phyloP scores from a whole-genome alignment of 2,329 filamentous ascomycete genomes.

The Penicillium palitans region DNA sequence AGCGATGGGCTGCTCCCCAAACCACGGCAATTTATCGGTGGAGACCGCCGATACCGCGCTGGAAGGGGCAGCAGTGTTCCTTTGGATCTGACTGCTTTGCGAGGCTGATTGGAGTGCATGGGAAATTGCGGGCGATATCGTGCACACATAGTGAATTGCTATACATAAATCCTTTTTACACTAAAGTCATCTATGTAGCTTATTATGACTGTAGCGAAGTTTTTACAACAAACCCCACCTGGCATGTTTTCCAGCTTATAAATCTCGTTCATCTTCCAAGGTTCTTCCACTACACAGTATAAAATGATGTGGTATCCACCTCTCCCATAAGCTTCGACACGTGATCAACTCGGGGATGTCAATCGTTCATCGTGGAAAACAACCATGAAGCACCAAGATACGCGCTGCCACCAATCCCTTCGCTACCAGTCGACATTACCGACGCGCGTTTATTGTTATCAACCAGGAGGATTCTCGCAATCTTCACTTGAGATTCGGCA shows the following conservation, averaged over 20 bases:
- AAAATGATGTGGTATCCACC: background rate
- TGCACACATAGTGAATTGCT: conserved; percentile 27
- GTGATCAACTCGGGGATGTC: conserved; percentile 11
- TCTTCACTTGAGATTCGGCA: background rate
- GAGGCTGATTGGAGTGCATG: conserved; percentile 30
- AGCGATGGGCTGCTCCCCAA: conserved; percentile 79
- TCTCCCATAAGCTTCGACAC: conserved; percentile 4
- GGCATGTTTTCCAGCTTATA: background rate
- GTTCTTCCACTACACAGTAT: background rate
- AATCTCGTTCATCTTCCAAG: background rate
- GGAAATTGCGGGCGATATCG: conserved; percentile 28
- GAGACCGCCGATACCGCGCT: conserved; percentile 76
- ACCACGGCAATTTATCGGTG: conserved; percentile 76
- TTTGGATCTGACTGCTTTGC: conserved; percentile 65
- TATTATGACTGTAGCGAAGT: background rate
- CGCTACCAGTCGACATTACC: background rate
- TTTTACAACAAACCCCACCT: background rate
- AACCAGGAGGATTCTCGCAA: background rate
- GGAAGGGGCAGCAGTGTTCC: conserved; percentile 93
- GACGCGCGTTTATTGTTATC: background rate
- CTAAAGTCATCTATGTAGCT: background rate
- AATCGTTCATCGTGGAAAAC: conserved; percentile 10
- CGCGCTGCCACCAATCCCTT: background rate
- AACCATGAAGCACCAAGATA: background rate
- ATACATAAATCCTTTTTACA: conserved; percentile 13